Base-by-base conservation (phyloP, 805 yeast species). In the Nakazawaea wyomingensis region DNA sequence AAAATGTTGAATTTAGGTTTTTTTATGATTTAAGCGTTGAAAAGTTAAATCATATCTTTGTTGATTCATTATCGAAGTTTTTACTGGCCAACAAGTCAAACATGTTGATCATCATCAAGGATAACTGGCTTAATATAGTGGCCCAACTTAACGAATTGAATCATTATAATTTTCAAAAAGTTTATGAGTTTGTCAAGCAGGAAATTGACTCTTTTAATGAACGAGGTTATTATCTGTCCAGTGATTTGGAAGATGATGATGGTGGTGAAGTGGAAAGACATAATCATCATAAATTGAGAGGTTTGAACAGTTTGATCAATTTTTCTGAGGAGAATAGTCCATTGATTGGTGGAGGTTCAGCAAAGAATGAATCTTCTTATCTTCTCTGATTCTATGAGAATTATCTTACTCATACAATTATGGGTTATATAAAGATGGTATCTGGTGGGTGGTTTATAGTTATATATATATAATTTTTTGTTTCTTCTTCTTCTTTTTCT, bases 1-100 rank as follows among this genome's bases (percentile, higher is more conserved):
- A 76, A 35, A 76, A 77, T 47, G 59, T 64, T 44, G 82, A 76
- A 53, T 77, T 68, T 54, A 73, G 66, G 49, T 76, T 76, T 55
- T 76, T 56, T 43, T 51, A 57, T 41, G 50, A 55, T 30, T 41
- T 64, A 5, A 61, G 65, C 17, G 49, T 58, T 30, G 66, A 64
- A 31, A 63, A 61, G 41, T 53, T 64, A 30, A 62, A 59, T 48
- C 34, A 50, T 6, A 63, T 64, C 18, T 54, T 63, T 21, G 44
- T 48, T 10, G 57, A 57, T 34, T 35, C 48, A 14, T 45, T 63
- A 5, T 19, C 31, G 3, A 56, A 53, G 34, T 64, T 60, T 37
- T 37, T 64, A 13, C 47, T 35, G 33, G 62, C 60, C 34, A 60
- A 56, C 44, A 57, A 51, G 39, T 63, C 62, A 36, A 64, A 64